A percentile compares a stretch with the other conserved stretches of the same genome.
These are phyloP conservation scores for Pichia sp. DNA, from an alignment of 1,139 yeast genomes.

Conservation along the genomic window DNA sequence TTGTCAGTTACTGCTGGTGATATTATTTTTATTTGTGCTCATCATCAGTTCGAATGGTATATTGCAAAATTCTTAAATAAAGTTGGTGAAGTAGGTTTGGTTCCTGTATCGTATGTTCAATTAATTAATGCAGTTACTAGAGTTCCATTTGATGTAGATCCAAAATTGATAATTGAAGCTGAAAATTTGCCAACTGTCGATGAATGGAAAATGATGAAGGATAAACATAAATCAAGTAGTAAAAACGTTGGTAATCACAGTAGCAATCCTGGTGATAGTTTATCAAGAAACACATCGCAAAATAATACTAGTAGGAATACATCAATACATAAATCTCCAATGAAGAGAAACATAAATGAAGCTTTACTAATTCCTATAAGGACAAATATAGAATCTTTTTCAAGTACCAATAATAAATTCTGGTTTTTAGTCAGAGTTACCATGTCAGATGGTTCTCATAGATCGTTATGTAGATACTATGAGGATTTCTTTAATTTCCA, in stretches of 20 bases:
- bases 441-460: constrained; percentile 58
- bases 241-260: constrained; percentile 56
- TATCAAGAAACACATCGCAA: constrained; percentile 12
- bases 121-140: constrained; percentile 72
- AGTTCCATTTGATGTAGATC: constrained; percentile 35
- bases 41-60: constrained; percentile 94
- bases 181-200: constrained; percentile 80
- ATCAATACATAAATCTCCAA: constrained; percentile 3
- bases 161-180: constrained; percentile 52
- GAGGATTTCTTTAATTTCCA: constrained; percentile 96
- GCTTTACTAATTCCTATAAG: constrained; percentile 16
- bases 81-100: constrained; percentile 94
- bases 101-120: constrained; percentile 86
- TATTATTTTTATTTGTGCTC: constrained; percentile 87
- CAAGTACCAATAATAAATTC: constrained; percentile 75
- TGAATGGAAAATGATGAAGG: constrained; percentile 89
- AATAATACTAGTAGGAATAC: constrained; percentile 5
- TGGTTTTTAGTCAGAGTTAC: constrained; percentile 77
- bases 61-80: constrained; percentile 94
- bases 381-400: constrained; percentile 58
- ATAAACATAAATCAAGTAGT: constrained; percentile 87
- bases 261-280: not conserved
- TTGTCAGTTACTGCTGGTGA: constrained; percentile 81
- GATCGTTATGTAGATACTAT: constrained; percentile 81
- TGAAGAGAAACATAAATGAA: constrained; percentile 1